Percentiles rank a stretch among this genome's conserved stretches.
Evolutionary conservation across 768 basidiomycete species (phyloP).

Genomic region (Glaciozyma martinii): DNA sequence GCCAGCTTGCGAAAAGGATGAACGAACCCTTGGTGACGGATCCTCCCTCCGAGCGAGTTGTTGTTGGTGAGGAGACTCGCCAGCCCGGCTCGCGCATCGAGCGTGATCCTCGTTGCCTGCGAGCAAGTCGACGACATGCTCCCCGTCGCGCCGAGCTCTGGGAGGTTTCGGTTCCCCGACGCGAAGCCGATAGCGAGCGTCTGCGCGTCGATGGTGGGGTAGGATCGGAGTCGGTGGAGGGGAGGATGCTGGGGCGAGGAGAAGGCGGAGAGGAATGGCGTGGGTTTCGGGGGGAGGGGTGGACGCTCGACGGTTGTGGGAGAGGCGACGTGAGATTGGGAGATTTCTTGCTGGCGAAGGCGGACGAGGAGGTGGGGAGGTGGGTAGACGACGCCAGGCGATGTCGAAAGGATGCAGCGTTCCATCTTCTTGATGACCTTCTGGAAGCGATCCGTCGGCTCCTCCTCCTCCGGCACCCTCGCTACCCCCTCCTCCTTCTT

Average conservation of each 20-base stretch:
- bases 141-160: neutral
- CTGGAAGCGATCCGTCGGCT: constrained; percentile 22
- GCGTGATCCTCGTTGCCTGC: constrained; percentile 12
- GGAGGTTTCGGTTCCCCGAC: neutral
- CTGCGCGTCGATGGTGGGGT: neutral
- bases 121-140: neutral
- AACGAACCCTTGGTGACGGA: constrained; percentile 18
- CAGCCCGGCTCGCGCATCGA: constrained; percentile 20
- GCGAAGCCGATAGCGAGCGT: constrained; percentile 11
- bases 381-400: constrained; percentile 23
- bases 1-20: neutral
- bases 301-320: neutral
- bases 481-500: constrained; percentile 2
- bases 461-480: neutral
- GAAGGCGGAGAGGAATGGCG: neutral
- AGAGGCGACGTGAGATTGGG: neutral
- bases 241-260: neutral
- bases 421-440: constrained; percentile 26
- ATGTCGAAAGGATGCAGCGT: constrained; percentile 15
- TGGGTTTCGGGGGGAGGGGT: neutral
- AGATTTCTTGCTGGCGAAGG: constrained; percentile 24
- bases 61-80: constrained; percentile 27
- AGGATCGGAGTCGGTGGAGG: constrained; percentile 6
- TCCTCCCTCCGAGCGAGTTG: constrained; percentile 15
- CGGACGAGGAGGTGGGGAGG: constrained; percentile 24